Percentiles rank a stretch among this genome's conserved stretches.
phyloP scores from a whole-genome alignment of 176 grass and related monocot species.

The Carex scoparia region DNA sequence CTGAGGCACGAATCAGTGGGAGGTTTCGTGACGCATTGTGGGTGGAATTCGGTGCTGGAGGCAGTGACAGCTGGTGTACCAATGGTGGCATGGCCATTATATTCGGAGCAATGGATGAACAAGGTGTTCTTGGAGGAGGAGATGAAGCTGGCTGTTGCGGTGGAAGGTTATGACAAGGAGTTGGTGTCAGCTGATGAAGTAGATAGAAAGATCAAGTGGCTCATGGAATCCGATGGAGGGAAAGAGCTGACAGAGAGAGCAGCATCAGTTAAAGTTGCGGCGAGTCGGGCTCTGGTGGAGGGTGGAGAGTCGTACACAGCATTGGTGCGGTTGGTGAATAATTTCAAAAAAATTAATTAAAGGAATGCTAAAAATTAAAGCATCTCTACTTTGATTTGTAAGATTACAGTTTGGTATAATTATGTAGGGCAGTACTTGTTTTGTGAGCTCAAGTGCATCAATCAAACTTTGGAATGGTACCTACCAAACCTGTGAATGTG shows the following conservation, averaged over 20 bases:
- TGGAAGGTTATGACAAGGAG: conserved; percentile 32
- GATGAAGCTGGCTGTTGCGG: conserved; percentile 28
- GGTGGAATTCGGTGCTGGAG: conserved; percentile 33
- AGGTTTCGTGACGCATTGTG: conserved; percentile 32
- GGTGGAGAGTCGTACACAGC: conserved; percentile 43
- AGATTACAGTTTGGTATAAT: not conserved
- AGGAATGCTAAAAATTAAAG: not conserved
- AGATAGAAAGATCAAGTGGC: conserved; percentile 29
- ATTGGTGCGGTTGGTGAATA: conserved; percentile 24
- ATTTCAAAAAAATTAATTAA: conserved; percentile 15
- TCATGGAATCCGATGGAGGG: conserved; percentile 22
- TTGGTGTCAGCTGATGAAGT: conserved; percentile 31
- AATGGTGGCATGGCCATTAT: conserved; percentile 36
- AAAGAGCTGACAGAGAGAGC: conserved; percentile 33
- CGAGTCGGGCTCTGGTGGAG: conserved; percentile 29
- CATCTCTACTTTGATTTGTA: not conserved
- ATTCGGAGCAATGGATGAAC: conserved; percentile 37
- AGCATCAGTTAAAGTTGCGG: conserved; percentile 18
- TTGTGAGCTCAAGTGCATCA: not conserved
- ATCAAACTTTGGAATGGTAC: no score
- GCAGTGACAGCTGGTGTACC: conserved; percentile 28
- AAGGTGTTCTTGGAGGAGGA: conserved; percentile 43
- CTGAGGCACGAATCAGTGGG: conserved; percentile 18
- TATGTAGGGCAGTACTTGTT: not conserved
- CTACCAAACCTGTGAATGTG: no score